A percentile compares a stretch with the other conserved stretches of the same genome.
Conservation (phyloP, 225 moss, liverwort and hornwort genomes). For the Antitrichia curtipendula region DNA sequence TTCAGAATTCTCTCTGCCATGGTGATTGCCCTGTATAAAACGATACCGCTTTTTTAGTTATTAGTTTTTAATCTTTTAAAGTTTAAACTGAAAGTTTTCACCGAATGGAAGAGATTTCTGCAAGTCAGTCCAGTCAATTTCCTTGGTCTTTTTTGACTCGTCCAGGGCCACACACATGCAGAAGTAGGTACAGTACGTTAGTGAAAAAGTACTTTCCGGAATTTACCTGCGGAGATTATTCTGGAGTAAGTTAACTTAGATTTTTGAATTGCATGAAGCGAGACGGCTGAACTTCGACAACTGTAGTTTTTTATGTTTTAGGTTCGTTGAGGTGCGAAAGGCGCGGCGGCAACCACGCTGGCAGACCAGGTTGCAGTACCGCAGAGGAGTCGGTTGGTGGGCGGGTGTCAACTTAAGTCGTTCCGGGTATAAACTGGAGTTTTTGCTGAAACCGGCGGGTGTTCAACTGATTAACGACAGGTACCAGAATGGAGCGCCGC, state of each 20-base stretch:
- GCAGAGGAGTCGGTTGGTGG: neutral
- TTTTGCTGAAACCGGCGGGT: neutral
- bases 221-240: neutral
- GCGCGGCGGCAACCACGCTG: neutral
- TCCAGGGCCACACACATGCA: neutral
- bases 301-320: neutral
- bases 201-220: neutral
- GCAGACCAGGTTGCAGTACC: too few relatives aligned
- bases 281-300: neutral
- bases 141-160: neutral
- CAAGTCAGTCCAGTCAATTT: neutral
- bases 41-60: rapidly evolving
- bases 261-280: neutral
- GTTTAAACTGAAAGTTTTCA: too few relatives aligned
- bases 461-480: neutral
- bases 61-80: rapidly evolving
- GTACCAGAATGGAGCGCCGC: neutral
- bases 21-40: neutral
- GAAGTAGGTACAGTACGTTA: neutral
- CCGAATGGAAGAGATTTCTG: neutral
- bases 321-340: neutral
- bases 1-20: too few relatives aligned
- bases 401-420: neutral
- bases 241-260: neutral
- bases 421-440: neutral